A percentile compares a stretch with the other conserved stretches of the same genome.
phyloP scores from a whole-genome alignment of 805 yeast genomes.

The Pichia sporocuriosa region DNA sequence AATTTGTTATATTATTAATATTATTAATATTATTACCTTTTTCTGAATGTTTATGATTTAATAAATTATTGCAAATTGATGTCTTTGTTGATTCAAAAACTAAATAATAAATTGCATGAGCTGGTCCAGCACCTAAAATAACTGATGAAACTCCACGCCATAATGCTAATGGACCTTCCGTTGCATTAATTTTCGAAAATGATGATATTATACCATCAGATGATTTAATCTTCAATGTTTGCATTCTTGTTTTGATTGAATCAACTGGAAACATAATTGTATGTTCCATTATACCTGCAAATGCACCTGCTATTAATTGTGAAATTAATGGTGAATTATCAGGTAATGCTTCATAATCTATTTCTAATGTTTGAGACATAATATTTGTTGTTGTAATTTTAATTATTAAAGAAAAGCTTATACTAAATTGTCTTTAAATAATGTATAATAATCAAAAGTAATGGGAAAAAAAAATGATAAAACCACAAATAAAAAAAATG shows the following conservation, averaged over 20 bases:
- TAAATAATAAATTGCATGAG: slow-evolving; percentile 94
- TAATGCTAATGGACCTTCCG: slow-evolving; percentile 81
- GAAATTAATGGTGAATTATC: slow-evolving; percentile 75
- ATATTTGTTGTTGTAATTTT: background rate
- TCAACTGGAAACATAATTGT: slow-evolving; percentile 95
- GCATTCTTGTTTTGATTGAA: slow-evolving; percentile 95
- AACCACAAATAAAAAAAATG: no score
- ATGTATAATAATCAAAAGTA: no score
- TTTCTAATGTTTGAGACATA: slow-evolving; percentile 32
- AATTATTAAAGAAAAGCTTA: no score
- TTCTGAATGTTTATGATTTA: slow-evolving; percentile 27
- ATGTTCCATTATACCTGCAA: slow-evolving; percentile 99
- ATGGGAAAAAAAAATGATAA: no score
- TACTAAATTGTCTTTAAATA: no score
- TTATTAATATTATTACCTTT: background rate
- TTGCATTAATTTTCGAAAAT: slow-evolving; percentile 67
- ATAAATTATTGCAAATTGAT: slow-evolving; percentile 33
- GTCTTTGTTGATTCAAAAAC: slow-evolving; percentile 82
- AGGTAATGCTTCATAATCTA: slow-evolving; percentile 91
- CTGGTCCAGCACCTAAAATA: slow-evolving; percentile 97
- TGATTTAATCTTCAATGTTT: slow-evolving; percentile 36
- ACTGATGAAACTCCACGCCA: slow-evolving; percentile 95
- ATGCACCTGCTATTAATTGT: slow-evolving; percentile 88
- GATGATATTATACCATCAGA: slow-evolving; percentile 52
- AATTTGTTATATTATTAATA: slow-evolving; percentile 10